A percentile compares a stretch with the other conserved stretches of the same genome.
phyloP scores from a whole-genome alignment of 192 early-diverging fungal genomes.

The Anaeromyces robustus region DNA sequence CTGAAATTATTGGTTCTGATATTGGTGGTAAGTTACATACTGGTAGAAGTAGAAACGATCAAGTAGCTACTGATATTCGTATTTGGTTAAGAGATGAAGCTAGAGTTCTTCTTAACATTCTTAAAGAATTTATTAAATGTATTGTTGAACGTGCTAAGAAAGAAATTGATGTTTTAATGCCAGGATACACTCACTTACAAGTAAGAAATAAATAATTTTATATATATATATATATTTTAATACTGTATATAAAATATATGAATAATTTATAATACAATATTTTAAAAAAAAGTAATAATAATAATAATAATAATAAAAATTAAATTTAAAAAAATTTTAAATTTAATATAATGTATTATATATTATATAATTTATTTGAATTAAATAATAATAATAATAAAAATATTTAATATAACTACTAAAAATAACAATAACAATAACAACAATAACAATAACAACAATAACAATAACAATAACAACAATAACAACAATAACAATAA shows the following conservation, averaged over 20 bases:
- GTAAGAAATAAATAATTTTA: constrained; percentile 7
- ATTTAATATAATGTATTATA: no score
- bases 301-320: no score
- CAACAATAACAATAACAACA: no score
- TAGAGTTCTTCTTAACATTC: constrained; percentile 32
- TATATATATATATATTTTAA: not conserved
- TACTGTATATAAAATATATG: not conserved
- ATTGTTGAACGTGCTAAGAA: constrained; percentile 61
- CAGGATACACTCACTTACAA: constrained; percentile 97
- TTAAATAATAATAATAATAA: no score
- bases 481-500: not conserved
- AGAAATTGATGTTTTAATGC: constrained; percentile 93
- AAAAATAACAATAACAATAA: no score
- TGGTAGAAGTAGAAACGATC: constrained; percentile 88
- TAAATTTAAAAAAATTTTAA: no score
- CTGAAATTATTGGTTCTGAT: constrained; percentile 68
- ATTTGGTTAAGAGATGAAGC: constrained; percentile 81
- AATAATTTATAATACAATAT: no score
- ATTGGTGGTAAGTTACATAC: constrained; percentile 97
- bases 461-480: no score
- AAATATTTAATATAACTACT: no score
- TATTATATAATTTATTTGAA: no score
- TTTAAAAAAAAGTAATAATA: no score
- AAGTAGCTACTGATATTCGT: constrained; percentile 95
- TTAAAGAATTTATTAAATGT: constrained; percentile 63